These are phyloP conservation scores for Tetrapyrgos nigripes DNA, from an alignment of 1,284 basidiomycete species.

Conservation along the genomic window DNA sequence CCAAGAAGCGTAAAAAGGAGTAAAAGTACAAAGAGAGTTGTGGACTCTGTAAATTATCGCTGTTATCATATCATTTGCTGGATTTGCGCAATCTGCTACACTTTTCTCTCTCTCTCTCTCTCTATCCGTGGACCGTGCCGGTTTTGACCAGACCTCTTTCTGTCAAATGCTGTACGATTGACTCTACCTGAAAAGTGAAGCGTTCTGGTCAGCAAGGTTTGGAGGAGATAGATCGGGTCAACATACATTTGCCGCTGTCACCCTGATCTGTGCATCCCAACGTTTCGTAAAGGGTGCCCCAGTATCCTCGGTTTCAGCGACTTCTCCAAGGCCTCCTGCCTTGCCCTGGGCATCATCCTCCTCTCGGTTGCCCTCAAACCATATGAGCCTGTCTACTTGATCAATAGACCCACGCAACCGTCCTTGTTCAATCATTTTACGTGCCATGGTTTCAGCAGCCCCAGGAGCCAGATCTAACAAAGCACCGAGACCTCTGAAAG, in stretches of 20 bases:
- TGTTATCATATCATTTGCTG: conserved; percentile 27
- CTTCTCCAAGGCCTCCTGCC: conserved; percentile 89
- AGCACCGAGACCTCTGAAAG: conserved; percentile 86
- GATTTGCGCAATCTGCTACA: conserved; percentile 9
- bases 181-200: conserved; percentile 64
- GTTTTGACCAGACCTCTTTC: conserved; percentile 67
- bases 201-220: conserved; percentile 12
- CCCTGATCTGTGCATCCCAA: conserved; percentile 90
- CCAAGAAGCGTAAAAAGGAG: conserved; percentile 71
- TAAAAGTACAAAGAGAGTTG: conserved; percentile 34
- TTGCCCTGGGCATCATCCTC: conserved; percentile 92
- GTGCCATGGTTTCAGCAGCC: conserved; percentile 92
- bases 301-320: conserved; percentile 86
- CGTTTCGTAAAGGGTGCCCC: conserved; percentile 88
- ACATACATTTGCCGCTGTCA: conserved; percentile 83
- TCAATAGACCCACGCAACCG: conserved; percentile 91
- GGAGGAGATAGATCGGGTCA: not conserved
- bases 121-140: conserved; percentile 23
- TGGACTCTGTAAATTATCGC: conserved; percentile 32
- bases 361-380: conserved; percentile 84
- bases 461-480: conserved; percentile 86
- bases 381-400: conserved; percentile 92
- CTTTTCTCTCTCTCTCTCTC: conserved; percentile 14
- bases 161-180: conserved; percentile 79
- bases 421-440: conserved; percentile 96